Evolutionary conservation across 2,329 filamentous ascomycete genomes (phyloP).

Genomic region (Incumbomyces delicatus): DNA sequence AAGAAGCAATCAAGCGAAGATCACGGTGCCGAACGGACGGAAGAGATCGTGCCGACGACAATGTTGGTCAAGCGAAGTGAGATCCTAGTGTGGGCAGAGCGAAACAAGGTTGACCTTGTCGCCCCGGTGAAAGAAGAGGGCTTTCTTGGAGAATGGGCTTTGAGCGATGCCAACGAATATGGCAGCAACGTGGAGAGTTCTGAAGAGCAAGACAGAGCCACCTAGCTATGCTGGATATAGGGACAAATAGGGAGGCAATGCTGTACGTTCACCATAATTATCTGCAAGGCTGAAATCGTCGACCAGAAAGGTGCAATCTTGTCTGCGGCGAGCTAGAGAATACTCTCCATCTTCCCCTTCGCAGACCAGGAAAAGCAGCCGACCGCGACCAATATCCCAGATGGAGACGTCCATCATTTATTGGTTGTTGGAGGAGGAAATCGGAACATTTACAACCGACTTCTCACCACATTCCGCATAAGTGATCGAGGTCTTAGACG

Average conservation of each 20-base stretch:
- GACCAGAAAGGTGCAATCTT: no score
- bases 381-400: no score
- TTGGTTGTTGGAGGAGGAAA: no score
- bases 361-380: no score
- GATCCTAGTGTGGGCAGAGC: conserved; percentile 57
- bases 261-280: background rate
- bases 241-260: background rate
- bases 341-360: no score
- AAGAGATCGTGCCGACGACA: conserved; percentile 23
- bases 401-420: no score
- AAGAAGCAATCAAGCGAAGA: conserved; percentile 30
- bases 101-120: conserved; percentile 53
- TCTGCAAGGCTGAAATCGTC: background rate
- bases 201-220: background rate
- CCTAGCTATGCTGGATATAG: background rate
- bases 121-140: conserved; percentile 63
- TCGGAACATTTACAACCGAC: no score
- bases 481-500: no score
- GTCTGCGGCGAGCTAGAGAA: no score
- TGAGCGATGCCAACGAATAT: conserved; percentile 18
- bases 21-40: conserved; percentile 24
- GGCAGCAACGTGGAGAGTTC: background rate
- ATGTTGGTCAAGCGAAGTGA: conserved; percentile 47
- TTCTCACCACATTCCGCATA: no score
- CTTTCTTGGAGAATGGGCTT: conserved; percentile 59